Conservation (phyloP, 83 land plant species). For the Thuja plicata region DNA sequence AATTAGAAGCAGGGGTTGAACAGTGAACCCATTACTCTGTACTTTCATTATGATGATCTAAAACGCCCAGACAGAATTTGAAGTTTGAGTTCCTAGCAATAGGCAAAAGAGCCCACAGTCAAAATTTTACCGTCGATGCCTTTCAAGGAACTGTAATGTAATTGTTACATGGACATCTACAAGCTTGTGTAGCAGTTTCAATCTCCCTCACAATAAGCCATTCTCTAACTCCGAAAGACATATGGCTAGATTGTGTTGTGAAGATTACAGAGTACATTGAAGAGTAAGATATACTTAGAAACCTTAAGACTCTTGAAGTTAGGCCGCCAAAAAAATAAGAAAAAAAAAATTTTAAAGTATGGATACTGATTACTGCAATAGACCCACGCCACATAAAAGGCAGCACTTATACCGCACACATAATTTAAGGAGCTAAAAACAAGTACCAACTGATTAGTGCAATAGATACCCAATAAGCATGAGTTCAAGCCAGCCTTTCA, state of each 20-base stretch:
- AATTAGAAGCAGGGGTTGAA: neutral
- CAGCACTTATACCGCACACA: neutral
- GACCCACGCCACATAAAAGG: neutral
- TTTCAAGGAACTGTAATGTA: neutral
- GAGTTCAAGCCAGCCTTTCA: neutral
- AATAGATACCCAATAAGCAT: neutral
- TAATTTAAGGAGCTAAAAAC: neutral
- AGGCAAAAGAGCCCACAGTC: neutral
- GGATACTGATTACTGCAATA: neutral
- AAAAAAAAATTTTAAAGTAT: too few relatives aligned
- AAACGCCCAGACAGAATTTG: neutral
- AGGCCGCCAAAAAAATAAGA: too few relatives aligned
- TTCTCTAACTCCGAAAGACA: neutral
- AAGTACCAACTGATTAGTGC: neutral
- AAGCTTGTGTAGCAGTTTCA: neutral
- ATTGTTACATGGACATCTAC: neutral
- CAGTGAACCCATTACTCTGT: neutral
- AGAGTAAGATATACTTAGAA: too few relatives aligned
- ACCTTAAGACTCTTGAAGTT: too few relatives aligned
- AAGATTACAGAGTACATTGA: neutral
- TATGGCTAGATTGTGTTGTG: neutral
- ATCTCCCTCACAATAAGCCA: neutral
- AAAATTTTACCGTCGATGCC: too few relatives aligned
- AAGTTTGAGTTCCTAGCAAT: neutral
- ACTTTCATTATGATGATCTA: neutral